These are phyloP conservation scores for Calonectria henricotiae DNA, from an alignment of 2,329 filamentous ascomycete genomes.

Conservation along the genomic window DNA sequence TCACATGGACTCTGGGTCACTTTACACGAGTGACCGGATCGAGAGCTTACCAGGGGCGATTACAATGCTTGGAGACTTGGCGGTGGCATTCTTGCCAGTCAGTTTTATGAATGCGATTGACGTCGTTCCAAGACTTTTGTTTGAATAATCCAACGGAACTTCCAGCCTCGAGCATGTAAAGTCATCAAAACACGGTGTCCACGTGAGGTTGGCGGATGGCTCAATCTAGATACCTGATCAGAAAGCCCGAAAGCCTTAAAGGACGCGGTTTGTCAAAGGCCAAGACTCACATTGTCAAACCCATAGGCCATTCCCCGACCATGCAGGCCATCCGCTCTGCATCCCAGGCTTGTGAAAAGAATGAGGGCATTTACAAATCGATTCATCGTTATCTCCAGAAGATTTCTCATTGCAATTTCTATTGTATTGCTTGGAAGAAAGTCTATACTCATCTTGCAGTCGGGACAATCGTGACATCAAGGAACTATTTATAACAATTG, in stretches of 20 bases:
- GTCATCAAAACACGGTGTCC: slow-evolving; percentile 55
- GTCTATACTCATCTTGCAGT: slow-evolving; percentile 10
- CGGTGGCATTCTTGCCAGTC: slow-evolving; percentile 54
- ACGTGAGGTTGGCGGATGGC: slow-evolving; percentile 54
- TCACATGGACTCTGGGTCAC: slow-evolving; percentile 11
- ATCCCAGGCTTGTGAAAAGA: slow-evolving; percentile 46
- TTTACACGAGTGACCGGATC: slow-evolving; percentile 1
- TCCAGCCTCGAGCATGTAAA: slow-evolving; percentile 54
- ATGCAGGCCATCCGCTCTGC: slow-evolving; percentile 41
- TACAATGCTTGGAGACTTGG: slow-evolving; percentile 51
- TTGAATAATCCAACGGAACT: slow-evolving; percentile 55
- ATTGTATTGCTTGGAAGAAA: slow-evolving; percentile 10
- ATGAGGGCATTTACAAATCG: slow-evolving; percentile 36
- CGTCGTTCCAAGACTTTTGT: slow-evolving; percentile 50
- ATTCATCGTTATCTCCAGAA: slow-evolving; percentile 34
- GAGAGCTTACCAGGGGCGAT: slow-evolving; percentile 51
- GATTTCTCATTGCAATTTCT: slow-evolving; percentile 11
- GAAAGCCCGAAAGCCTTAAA: slow-evolving; percentile 36
- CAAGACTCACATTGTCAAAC: slow-evolving; percentile 41
- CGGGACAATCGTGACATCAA: background rate
- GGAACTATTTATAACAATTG: slow-evolving; percentile 26
- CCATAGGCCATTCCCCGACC: slow-evolving; percentile 45
- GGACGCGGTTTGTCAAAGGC: slow-evolving; percentile 39
- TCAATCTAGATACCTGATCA: slow-evolving; percentile 49
- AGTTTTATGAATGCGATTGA: slow-evolving; percentile 54